Evolutionary conservation across 805 yeast species (phyloP).

Genomic region (Scheffersomyces lignosus): DNA sequence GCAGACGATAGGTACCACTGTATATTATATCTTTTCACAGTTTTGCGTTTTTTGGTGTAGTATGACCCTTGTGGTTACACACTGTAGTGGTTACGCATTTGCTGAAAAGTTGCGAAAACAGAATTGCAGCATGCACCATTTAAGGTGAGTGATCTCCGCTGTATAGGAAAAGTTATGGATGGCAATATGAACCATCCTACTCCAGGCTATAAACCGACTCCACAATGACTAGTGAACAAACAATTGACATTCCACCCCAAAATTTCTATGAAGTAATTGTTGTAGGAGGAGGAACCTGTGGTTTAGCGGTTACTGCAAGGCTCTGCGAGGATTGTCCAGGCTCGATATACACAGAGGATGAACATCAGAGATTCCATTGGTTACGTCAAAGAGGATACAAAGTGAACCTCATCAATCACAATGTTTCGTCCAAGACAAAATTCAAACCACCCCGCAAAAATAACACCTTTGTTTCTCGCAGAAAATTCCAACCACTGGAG

Average conservation of each 20-base stretch:
- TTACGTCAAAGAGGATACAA: constrained; percentile 30
- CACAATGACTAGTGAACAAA: no score
- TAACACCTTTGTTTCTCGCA: constrained; percentile 10
- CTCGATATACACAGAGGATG: constrained; percentile 46
- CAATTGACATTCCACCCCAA: constrained; percentile 10
- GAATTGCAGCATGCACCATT: no score
- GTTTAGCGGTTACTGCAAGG: constrained; percentile 41
- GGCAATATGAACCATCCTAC: no score
- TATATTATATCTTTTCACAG: no score
- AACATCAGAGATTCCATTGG: constrained; percentile 50
- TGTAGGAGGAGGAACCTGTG: constrained; percentile 51
- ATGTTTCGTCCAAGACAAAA: constrained; percentile 11
- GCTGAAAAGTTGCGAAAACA: no score
- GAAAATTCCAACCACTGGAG: constrained; percentile 23
- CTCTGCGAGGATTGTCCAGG: constrained; percentile 44
- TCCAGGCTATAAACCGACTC: no score
- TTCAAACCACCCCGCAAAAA: constrained; percentile 10
- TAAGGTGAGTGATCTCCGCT: no score
- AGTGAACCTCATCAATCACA: constrained; percentile 23
- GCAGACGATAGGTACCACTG: no score
- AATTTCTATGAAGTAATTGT: constrained; percentile 37
- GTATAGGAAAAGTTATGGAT: no score
- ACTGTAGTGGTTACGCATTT: constrained; percentile 8
- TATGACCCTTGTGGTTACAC: constrained; percentile 6
- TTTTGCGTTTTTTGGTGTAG: background rate